Conservation (phyloP, 805 yeast species). For the Saccharomyces paradoxus region DNA sequence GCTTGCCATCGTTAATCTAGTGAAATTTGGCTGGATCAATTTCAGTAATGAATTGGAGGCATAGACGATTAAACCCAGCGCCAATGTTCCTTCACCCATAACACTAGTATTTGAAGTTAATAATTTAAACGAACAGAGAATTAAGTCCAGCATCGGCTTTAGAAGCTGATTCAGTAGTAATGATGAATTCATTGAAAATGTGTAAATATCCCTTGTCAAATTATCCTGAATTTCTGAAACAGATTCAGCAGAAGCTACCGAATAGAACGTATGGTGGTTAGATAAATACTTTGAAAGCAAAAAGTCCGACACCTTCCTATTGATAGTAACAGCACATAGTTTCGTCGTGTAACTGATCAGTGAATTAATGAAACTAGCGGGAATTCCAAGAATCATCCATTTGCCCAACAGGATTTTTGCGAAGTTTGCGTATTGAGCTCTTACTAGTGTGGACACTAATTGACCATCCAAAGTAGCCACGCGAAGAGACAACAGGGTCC, state of each 20-base stretch:
- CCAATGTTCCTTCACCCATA: conserved; percentile 64
- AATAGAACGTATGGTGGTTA: conserved; percentile 31
- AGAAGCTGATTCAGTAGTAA: conserved; percentile 73
- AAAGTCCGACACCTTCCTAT: conserved; percentile 55
- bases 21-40: conserved; percentile 83
- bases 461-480: conserved; percentile 84
- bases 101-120: conserved; percentile 39
- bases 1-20: conserved; percentile 64
- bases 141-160: conserved; percentile 73
- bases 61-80: conserved; percentile 74
- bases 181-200: conserved; percentile 64
- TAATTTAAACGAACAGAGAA: conserved; percentile 72
- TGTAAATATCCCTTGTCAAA: conserved; percentile 67
- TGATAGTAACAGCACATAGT: conserved; percentile 48
- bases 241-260: conserved; percentile 14
- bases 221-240: conserved; percentile 24
- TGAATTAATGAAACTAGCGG: conserved; percentile 75
- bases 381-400: conserved; percentile 83
- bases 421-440: conserved; percentile 58
- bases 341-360: conserved; percentile 54
- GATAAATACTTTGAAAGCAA: conserved; percentile 69
- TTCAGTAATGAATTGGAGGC: conserved; percentile 65
- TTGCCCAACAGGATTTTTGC: conserved; percentile 47
- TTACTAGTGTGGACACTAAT: conserved; percentile 72
- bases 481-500: conserved; percentile 69